Conservation (phyloP, 2,329 filamentous ascomycete species). For the Ophiostoma pallidulum region DNA sequence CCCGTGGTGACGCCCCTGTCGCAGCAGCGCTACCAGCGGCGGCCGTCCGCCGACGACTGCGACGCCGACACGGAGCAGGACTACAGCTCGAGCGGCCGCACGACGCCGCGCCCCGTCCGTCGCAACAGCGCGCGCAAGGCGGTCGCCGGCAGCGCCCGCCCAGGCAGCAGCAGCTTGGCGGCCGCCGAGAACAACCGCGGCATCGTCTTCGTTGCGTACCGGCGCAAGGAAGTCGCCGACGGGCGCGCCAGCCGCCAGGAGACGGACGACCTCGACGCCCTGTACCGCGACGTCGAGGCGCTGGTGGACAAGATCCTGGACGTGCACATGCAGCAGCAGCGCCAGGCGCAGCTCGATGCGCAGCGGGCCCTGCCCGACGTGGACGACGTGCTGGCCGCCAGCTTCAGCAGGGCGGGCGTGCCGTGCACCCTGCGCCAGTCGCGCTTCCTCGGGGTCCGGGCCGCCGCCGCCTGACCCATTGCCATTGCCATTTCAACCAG, state of each 20-base stretch:
- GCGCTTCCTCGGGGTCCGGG: conserved; percentile 1
- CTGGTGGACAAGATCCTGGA: conserved; percentile 45
- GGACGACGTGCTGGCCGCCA: conserved; percentile 3
- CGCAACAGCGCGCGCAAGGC: conserved; percentile 1
- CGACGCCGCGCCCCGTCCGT: neutral
- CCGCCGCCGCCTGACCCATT: no score
- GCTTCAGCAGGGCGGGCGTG: neutral
- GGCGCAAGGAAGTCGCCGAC: conserved; percentile 33
- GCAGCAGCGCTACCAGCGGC: conserved; percentile 11
- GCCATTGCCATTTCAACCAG: no score
- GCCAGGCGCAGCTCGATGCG: conserved; percentile 10
- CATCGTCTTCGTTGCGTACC: conserved; percentile 48
- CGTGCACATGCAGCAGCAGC: conserved; percentile 27
- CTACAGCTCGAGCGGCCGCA: conserved; percentile 1
- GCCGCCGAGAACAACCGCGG: conserved; percentile 34
- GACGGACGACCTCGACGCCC: conserved; percentile 32
- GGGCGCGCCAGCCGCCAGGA: conserved; percentile 22
- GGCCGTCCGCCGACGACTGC: conserved; percentile 13
- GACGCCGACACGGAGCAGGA: conserved; percentile 21
- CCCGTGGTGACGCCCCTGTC: conserved; percentile 6
- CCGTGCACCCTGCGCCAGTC: conserved; percentile 3
- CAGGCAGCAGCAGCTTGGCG: neutral
- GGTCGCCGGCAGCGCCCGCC: neutral
- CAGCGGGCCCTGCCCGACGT: neutral
- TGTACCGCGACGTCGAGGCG: conserved; percentile 41